Conservation (phyloP, 169 alveolate genomes). For the Eimeria zaria region DNA sequence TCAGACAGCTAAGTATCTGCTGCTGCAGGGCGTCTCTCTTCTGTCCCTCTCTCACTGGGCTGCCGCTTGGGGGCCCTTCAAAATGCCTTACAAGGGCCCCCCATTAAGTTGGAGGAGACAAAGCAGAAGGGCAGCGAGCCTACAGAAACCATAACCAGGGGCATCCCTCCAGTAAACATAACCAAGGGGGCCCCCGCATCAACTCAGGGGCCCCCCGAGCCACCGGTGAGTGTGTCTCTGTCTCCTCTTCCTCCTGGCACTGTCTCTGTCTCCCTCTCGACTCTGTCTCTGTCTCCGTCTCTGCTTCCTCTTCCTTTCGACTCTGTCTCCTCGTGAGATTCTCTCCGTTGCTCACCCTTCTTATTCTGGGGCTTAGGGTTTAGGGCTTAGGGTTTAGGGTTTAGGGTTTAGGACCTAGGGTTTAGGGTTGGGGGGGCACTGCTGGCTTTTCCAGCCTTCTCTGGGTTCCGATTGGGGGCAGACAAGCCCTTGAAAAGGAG, state of each 20-base stretch:
- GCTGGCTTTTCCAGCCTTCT: no score
- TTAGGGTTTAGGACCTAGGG: neutral
- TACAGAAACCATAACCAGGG: no score
- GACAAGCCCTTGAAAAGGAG: neutral
- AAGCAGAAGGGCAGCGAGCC: neutral
- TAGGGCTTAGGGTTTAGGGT: neutral
- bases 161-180: no score
- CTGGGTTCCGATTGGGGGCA: neutral
- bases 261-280: neutral
- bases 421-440: no score
- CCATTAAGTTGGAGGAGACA: neutral
- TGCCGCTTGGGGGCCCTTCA: constrained; percentile 10
- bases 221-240: neutral
- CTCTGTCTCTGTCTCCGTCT: no score
- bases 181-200: neutral
- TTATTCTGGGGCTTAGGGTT: no score
- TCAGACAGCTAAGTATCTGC: neutral
- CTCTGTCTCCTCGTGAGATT: no score
- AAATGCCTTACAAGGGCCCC: neutral
- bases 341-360: no score
- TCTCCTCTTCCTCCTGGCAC: neutral
- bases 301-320: no score
- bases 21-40: constrained; percentile 54
- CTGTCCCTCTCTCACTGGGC: constrained; percentile 3
- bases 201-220: neutral